Evolutionary conservation across 768 basidiomycete species (phyloP).

Genomic region (Mycena crocata): DNA sequence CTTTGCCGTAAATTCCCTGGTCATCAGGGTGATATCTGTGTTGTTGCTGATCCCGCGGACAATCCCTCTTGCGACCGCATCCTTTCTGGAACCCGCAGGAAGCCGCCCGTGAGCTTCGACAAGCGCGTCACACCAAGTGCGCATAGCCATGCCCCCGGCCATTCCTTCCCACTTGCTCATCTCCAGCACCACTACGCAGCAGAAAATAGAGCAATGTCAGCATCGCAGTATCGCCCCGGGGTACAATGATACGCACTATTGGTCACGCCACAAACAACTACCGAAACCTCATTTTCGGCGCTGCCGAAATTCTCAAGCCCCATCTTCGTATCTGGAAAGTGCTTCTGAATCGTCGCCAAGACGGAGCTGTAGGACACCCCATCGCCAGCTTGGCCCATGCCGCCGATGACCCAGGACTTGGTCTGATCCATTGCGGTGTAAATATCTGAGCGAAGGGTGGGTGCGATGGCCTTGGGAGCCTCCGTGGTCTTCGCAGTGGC

Average conservation of each 20-base stretch:
- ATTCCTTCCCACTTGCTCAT: constrained; percentile 68
- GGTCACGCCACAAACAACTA: constrained; percentile 64
- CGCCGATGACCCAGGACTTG: constrained; percentile 59
- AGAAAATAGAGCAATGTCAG: constrained; percentile 18
- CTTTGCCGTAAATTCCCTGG: constrained; percentile 63
- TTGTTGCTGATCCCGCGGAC: constrained; percentile 63
- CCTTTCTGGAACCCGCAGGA: constrained; percentile 48
- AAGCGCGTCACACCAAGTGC: constrained; percentile 65
- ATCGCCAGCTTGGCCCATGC: constrained; percentile 61
- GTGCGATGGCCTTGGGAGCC: constrained; percentile 59
- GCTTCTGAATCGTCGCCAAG: constrained; percentile 49
- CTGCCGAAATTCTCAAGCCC: constrained; percentile 61
- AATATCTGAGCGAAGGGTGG: constrained; percentile 62
- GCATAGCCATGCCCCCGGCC: constrained; percentile 67
- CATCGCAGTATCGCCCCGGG: constrained; percentile 11
- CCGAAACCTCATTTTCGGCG: constrained; percentile 59
- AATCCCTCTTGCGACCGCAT: constrained; percentile 59
- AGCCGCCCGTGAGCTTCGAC: constrained; percentile 54
- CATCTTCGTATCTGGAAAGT: constrained; percentile 59
- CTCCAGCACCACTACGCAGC: constrained; percentile 55
- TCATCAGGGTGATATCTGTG: constrained; percentile 62
- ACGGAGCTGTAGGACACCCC: constrained; percentile 62
- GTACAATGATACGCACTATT: constrained; percentile 39
- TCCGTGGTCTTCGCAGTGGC: constrained; percentile 45
- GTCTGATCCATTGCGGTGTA: constrained; percentile 60